Base-by-base conservation (phyloP, 257 asterid genomes). In the Salvia miltiorrhiza region DNA sequence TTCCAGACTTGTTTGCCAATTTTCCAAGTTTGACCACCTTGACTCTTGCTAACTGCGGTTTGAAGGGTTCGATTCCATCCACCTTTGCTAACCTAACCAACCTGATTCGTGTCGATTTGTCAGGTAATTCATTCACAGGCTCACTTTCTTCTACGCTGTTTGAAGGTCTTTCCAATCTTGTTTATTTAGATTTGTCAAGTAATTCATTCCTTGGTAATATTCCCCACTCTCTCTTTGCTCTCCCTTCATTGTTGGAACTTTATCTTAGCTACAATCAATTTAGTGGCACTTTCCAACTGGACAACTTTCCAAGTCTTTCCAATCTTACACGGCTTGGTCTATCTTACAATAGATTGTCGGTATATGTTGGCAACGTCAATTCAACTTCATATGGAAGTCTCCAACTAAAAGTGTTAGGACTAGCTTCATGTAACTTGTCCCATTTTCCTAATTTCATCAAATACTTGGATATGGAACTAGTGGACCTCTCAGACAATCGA, bases 281-380 rank as follows among this genome's bases (percentile, higher is more conserved):
- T 49, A 70, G 9, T 30, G 79, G 79, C 30, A 64, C 43, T 13
- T 2, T 70, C 9, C 49, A 9, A 33, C 24, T 70, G 10, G 74
- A 44, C 12, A 43, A 33, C 35, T 7, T 83, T 39, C 64, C 37
- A 8, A 67, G 17, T 5, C 65, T 77, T 13, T 16, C 0, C 9
- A 75, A 65, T 23, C 81, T 84, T 16, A 1, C 71, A 19, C 44
- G 1, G 3, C 78, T 84, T 0, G 85, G 78, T 40, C 83, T 84
- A 63, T 77, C 81, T 26, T 37, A 79, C 68, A 85, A 85, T 57
- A 68, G 55, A 20, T 17, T 85, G 74, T 19, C 74, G 32, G 41
- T 82, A 20, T 69, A 61, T 16, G 39, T 65, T 7, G 30, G 44
- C 20, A 65, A 19, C 12, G 39, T 12, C 4, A 64, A 9, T 68